Base-by-base conservation (phyloP, 768 basidiomycete genomes). In the Suillus spraguei region DNA sequence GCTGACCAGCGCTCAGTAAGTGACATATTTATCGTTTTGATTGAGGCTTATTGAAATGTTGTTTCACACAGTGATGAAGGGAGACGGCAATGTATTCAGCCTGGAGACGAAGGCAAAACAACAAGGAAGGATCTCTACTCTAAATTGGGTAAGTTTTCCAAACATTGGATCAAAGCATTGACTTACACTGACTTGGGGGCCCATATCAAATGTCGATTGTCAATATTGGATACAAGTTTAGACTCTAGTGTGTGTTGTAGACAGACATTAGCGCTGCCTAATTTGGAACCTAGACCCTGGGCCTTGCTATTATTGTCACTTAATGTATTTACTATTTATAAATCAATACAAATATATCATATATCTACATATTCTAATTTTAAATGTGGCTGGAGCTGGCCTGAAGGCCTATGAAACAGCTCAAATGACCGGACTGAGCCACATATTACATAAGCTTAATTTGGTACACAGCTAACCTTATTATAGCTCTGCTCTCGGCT, bases 311-410 rank as follows among this genome's bases (percentile, higher is more conserved):
- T 44, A 44, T 44, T 44, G 10, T 44, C 20, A 44, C n/a, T 42
- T 42, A 44, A 44, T 44, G 44, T 42, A 42, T 42, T 42, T 42
- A 42, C 42, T 44, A 44, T 44, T 44, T 44, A 44, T 44, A 44
- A 44, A 44, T 44, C 17, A 8, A 44, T 44, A n/a, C 44, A 44
- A 44, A 44, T 44, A 44, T 44, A 44, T n/a, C 4, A 0, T n/a
- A 44, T n/a, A 44, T 44, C 44, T n/a, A n/a, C n/a, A n/a, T 44
- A 44, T 44, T 44, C n/a, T 44, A 44, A 44, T 44, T 44, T 44
- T 44, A 44, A 44, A 44, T 10, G 9, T 1, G 44, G 44, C 44
- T 44, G 44, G 44, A 44, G 44, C 44, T 44, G n/a, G 44, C 44
- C n/a, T 44, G n/a, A 44, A 44, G 44, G 3, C 44, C 20, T 44